Percentiles rank a stretch among this genome's conserved stretches.
phyloP scores from a whole-genome alignment of 306 rosid genomes.

The Lathyrus tuberosus region DNA sequence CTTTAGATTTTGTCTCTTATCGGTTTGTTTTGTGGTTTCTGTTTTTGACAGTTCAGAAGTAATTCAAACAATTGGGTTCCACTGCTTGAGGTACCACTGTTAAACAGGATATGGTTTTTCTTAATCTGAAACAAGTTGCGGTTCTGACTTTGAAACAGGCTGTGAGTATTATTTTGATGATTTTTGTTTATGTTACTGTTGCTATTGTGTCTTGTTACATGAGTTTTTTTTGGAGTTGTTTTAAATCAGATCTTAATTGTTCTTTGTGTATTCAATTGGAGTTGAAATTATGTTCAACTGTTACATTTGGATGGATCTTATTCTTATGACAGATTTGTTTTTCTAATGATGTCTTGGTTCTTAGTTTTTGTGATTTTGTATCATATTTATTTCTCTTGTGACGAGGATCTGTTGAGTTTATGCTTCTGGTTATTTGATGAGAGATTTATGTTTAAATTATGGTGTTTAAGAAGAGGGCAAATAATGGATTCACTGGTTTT shows the following conservation, averaged over 20 bases:
- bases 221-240: slow-evolving; percentile 28
- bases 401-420: slow-evolving; percentile 45
- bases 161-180: too few relatives aligned
- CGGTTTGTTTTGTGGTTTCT: too few relatives aligned
- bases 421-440: slow-evolving; percentile 60
- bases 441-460: slow-evolving; percentile 61
- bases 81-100: too few relatives aligned
- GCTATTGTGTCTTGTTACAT: slow-evolving; percentile 13
- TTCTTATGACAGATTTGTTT: slow-evolving; percentile 28
- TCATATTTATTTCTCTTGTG: slow-evolving; percentile 30
- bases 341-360: slow-evolving; percentile 1
- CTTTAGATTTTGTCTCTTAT: too few relatives aligned
- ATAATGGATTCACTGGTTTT: slow-evolving; percentile 69
- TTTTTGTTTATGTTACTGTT: too few relatives aligned
- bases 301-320: slow-evolving; percentile 14
- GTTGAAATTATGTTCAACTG: not conserved
- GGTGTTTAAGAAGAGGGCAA: slow-evolving; percentile 81
- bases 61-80: too few relatives aligned
- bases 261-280: slow-evolving; percentile 22
- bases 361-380: slow-evolving; percentile 9
- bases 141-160: too few relatives aligned
- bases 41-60: too few relatives aligned
- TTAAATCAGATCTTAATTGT: slow-evolving; percentile 28
- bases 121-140: too few relatives aligned
- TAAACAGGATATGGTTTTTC: too few relatives aligned